A percentile compares a stretch with the other conserved stretches of the same genome.
phyloP scores from a whole-genome alignment of 2,329 filamentous ascomycete genomes.

The Alternaria brassicicola region DNA sequence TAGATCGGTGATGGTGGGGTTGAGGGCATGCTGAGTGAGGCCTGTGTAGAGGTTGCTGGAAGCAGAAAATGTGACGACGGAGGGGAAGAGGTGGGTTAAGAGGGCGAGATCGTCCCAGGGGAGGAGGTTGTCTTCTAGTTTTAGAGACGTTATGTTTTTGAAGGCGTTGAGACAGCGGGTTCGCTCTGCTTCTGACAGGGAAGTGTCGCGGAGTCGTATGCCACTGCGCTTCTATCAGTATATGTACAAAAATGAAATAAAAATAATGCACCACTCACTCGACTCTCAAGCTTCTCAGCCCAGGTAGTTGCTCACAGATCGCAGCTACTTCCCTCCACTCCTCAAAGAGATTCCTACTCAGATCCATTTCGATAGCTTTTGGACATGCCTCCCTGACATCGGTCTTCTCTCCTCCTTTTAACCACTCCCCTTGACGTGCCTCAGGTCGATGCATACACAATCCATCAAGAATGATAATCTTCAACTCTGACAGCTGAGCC shows the following conservation, averaged over 20 bases:
- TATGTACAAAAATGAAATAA: not conserved
- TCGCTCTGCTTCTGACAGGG: constrained; percentile 31
- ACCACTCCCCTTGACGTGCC: constrained; percentile 31
- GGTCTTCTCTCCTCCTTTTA: constrained; percentile 27
- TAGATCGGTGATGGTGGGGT: constrained; percentile 64
- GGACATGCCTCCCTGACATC: constrained; percentile 64
- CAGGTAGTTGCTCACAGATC: constrained; percentile 73
- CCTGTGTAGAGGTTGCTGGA: constrained; percentile 49
- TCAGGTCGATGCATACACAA: constrained; percentile 62
- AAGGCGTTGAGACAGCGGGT: constrained; percentile 38
- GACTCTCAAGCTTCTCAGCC: constrained; percentile 69
- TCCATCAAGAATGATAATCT: constrained; percentile 81
- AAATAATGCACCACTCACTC: constrained; percentile 62
- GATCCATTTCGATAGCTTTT: constrained; percentile 73
- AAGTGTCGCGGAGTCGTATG: constrained; percentile 66
- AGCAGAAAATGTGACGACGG: constrained; percentile 59
- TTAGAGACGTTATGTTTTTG: constrained; percentile 52
- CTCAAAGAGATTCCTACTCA: constrained; percentile 83
- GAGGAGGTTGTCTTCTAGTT: constrained; percentile 57
- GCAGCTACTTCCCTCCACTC: constrained; percentile 68
- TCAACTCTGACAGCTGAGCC: constrained; percentile 77
- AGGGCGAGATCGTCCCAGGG: constrained; percentile 47
- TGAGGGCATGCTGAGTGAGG: constrained; percentile 48
- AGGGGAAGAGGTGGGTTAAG: constrained; percentile 59
- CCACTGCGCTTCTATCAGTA: constrained; percentile 59